Conservation (phyloP, 108 stramenopile species). For the Parietichytrium sp. region DNA sequence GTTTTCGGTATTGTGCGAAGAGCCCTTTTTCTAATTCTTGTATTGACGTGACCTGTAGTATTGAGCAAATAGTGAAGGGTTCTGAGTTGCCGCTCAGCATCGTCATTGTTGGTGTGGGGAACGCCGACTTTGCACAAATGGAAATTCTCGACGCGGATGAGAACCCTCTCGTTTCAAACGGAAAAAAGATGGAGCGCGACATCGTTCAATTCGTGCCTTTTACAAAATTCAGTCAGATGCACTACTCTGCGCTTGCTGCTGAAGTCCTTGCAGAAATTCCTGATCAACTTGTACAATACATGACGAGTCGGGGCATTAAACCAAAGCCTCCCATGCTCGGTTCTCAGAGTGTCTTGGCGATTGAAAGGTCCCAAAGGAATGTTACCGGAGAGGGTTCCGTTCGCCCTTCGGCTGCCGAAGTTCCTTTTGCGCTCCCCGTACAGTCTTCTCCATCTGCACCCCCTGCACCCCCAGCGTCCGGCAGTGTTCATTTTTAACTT, state of each 20-base stretch:
- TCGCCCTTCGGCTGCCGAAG: neutral
- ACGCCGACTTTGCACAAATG: slow-evolving; percentile 56
- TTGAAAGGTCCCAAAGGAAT: neutral
- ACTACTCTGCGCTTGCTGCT: slow-evolving; percentile 1
- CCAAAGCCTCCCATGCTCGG: neutral
- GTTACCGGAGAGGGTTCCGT: neutral
- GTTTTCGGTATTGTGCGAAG: too few species aligned
- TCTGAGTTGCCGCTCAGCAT: slow-evolving; percentile 55
- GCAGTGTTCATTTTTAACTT: too few species aligned
- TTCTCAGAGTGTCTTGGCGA: neutral
- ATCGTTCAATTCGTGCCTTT: slow-evolving; percentile 66
- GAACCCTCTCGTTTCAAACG: neutral
- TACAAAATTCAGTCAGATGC: slow-evolving; percentile 38
- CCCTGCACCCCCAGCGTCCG: too few species aligned
- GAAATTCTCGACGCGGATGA: slow-evolving; percentile 40
- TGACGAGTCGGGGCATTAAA: neutral
- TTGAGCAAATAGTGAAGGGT: slow-evolving; percentile 45
- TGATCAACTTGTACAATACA: slow-evolving; percentile 25
- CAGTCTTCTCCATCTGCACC: too few species aligned
- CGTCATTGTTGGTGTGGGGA: slow-evolving; percentile 63
- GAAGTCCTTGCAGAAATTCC: slow-evolving; percentile 33
- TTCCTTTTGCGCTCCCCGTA: neutral
- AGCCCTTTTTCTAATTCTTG: too few species aligned
- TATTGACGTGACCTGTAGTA: slow-evolving; percentile 42
- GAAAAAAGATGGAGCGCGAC: slow-evolving; percentile 43